These are phyloP conservation scores for Beauveria asiatica DNA, from an alignment of 2,329 filamentous ascomycete species.

Conservation along the genomic window DNA sequence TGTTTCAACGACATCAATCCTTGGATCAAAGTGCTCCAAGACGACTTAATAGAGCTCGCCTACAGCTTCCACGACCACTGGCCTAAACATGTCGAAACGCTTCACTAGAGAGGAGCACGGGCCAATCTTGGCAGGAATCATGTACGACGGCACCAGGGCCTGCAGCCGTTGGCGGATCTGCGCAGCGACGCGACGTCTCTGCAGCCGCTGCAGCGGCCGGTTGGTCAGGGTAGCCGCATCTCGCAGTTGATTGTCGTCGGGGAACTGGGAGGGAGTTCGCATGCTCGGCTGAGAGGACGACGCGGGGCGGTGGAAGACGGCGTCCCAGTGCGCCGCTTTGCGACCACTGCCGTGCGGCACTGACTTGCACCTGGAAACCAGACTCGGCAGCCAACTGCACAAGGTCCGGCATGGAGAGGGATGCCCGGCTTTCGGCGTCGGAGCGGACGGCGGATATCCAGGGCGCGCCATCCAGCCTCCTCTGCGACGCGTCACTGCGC, in stretches of 20 bases:
- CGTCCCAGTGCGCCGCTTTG: background rate
- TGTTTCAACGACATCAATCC: background rate
- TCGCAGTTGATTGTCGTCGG: background rate
- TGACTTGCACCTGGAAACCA: slow-evolving; percentile 38
- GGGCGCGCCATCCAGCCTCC: background rate
- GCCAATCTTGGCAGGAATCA: slow-evolving; percentile 18
- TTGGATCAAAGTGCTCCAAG: background rate
- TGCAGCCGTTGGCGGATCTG: background rate
- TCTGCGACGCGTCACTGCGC: background rate
- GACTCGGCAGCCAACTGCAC: slow-evolving; percentile 18
- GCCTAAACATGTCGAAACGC: slow-evolving; percentile 13
- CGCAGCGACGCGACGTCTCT: background rate
- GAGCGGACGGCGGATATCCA: slow-evolving; percentile 11
- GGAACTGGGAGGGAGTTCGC: background rate
- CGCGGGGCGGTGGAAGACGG: background rate
- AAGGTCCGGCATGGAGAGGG: slow-evolving; percentile 15
- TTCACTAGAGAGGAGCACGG: slow-evolving; percentile 4
- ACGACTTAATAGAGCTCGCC: slow-evolving; percentile 10
- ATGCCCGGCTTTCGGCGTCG: slow-evolving; percentile 3
- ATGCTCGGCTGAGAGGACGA: no score
- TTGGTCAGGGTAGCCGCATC: background rate
- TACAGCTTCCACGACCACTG: slow-evolving; percentile 6
- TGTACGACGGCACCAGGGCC: slow-evolving; percentile 17
- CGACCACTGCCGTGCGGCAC: slow-evolving; percentile 32
- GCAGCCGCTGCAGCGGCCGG: background rate